Conservation (phyloP, 225 moss, liverwort and hornwort species). For the Marchantia polymorpha region DNA sequence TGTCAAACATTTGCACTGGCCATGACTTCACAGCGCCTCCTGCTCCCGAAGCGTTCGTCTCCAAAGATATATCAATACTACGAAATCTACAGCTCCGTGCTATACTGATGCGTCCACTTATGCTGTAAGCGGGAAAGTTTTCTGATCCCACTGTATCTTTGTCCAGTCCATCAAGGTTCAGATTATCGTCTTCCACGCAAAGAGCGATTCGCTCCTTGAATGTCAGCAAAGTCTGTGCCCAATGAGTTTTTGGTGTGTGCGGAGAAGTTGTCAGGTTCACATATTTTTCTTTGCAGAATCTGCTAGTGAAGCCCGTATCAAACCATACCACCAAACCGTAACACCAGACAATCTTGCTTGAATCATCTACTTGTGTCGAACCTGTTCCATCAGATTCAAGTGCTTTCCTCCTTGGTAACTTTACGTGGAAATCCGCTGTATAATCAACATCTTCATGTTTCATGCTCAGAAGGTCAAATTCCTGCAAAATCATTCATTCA, state of each 20-base stretch:
- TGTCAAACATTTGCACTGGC: constrained; percentile 89
- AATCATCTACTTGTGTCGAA: not conserved
- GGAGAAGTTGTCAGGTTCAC: constrained; percentile 76
- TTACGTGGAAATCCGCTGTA: constrained; percentile 61
- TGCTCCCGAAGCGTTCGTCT: constrained; percentile 52
- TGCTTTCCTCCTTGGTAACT: constrained; percentile 37
- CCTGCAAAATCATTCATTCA: constrained; percentile 32
- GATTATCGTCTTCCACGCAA: constrained; percentile 26
- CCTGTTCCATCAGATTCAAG: not conserved
- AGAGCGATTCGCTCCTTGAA: constrained; percentile 78
- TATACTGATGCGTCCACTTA: constrained; percentile 76
- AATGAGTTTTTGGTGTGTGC: constrained; percentile 67
- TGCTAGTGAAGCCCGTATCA: constrained; percentile 73
- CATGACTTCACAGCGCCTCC: constrained; percentile 55
- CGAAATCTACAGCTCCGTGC: constrained; percentile 80
- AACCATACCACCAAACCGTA: constrained; percentile 92
- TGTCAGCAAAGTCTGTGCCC: constrained; percentile 90
- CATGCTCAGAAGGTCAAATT: constrained; percentile 87
- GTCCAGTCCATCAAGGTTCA: constrained; percentile 35
- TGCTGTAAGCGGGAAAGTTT: constrained; percentile 50
- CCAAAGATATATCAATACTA: constrained; percentile 82
- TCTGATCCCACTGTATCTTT: constrained; percentile 52
- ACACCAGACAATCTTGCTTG: constrained; percentile 49
- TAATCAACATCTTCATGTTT: constrained; percentile 81
- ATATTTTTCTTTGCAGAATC: constrained; percentile 79